Conservation (phyloP, 2,329 filamentous ascomycete species). For the Escovopsis sp. region DNA sequence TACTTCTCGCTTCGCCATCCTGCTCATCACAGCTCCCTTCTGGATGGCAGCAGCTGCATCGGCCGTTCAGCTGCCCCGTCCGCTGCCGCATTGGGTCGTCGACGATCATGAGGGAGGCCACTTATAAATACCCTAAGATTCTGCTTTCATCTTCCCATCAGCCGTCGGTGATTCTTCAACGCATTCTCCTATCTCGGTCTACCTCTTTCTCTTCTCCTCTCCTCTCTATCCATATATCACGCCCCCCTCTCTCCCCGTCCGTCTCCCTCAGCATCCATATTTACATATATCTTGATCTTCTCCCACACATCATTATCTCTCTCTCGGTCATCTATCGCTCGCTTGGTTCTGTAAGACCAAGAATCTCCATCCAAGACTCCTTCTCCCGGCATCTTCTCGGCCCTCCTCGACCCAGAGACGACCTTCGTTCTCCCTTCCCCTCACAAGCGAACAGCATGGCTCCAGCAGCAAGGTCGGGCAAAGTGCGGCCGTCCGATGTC, state of each 20-base stretch:
- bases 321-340: too few relatives aligned
- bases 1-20: conserved; percentile 14
- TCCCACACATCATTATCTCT: not conserved
- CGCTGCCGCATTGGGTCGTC: not conserved
- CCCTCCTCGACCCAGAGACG: not conserved
- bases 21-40: conserved; percentile 4
- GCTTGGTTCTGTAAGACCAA: too few relatives aligned
- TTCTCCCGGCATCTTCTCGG: not conserved
- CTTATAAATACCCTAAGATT: conserved; percentile 1
- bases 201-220: too few relatives aligned
- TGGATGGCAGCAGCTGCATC: conserved; percentile 3
- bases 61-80: not conserved
- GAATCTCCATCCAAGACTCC: too few relatives aligned
- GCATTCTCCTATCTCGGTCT: too few relatives aligned
- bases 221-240: not conserved
- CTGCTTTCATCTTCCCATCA: too few relatives aligned
- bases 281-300: not conserved
- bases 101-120: not conserved
- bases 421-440: not conserved
- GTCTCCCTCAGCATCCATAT: too few relatives aligned
- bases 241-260: not conserved
- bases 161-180: too few relatives aligned
- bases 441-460: too few relatives aligned
- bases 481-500: conserved; percentile 38
- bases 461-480: conserved; percentile 15